Conservation (phyloP, 2,329 filamentous ascomycete species). For the Chaetomiaceae sp. region DNA sequence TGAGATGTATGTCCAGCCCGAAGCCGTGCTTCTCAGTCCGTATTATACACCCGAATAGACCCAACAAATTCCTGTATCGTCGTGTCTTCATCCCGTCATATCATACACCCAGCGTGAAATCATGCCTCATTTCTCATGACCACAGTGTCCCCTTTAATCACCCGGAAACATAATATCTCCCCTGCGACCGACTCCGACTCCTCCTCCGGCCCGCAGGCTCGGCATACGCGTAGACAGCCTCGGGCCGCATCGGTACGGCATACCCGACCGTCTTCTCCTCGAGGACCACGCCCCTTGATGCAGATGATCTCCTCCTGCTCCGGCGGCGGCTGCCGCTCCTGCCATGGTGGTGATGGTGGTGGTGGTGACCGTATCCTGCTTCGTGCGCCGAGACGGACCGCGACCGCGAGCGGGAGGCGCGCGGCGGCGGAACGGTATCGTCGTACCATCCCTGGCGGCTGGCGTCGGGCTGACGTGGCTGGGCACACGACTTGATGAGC, state of each 20-base stretch:
- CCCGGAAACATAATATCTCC: constrained; percentile 16
- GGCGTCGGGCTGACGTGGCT: constrained; percentile 6
- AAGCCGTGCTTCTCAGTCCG: no score
- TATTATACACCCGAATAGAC: no score
- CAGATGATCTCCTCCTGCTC: constrained; percentile 12
- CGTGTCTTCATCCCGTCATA: not conserved
- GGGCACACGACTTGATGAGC: constrained; percentile 15
- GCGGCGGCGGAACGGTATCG: constrained; percentile 9
- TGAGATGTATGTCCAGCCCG: no score
- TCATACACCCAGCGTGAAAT: not conserved
- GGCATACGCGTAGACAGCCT: constrained; percentile 18
- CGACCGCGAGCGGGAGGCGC: constrained; percentile 3
- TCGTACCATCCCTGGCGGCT: constrained; percentile 24
- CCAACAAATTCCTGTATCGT: no score
- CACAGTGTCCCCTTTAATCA: no score
- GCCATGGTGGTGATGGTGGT: not conserved
- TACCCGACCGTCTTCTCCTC: constrained; percentile 13
- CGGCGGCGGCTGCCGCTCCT: constrained; percentile 6
- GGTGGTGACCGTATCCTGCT: constrained; percentile 13
- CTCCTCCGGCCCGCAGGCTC: constrained; percentile 5
- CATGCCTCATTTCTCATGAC: not conserved
- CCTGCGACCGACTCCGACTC: constrained; percentile 16
- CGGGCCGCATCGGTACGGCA: constrained; percentile 11
- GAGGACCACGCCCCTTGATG: constrained; percentile 14
- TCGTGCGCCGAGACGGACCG: constrained; percentile 9